Percentiles rank a stretch among this genome's conserved stretches.
Evolutionary conservation across 2,329 filamentous ascomycete species (phyloP).

Genomic region (Fusarium chlamydosporum): DNA sequence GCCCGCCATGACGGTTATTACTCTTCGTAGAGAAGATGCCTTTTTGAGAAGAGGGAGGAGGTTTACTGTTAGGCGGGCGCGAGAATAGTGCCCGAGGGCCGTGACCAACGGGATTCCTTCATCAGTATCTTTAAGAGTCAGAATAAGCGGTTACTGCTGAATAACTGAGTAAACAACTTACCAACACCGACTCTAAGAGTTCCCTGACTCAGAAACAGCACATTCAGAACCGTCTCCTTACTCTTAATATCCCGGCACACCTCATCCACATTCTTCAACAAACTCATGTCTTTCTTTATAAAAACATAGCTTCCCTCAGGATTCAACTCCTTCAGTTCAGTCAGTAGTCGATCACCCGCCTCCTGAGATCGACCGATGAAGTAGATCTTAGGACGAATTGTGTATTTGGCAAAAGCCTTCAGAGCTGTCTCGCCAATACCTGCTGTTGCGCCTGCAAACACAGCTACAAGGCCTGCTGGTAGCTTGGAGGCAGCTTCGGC

Average conservation of each 20-base stretch:
- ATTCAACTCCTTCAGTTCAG: constrained; percentile 61
- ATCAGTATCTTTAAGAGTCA: constrained; percentile 61
- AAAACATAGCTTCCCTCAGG: constrained; percentile 61
- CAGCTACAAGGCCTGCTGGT: constrained; percentile 56
- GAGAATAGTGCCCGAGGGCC: constrained; percentile 69
- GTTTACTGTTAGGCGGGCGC: constrained; percentile 69
- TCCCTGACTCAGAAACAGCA: constrained; percentile 63
- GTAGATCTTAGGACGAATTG: constrained; percentile 63
- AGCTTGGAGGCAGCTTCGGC: constrained; percentile 17
- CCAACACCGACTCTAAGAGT: constrained; percentile 48
- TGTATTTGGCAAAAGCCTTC: constrained; percentile 60
- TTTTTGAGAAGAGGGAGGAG: constrained; percentile 67
- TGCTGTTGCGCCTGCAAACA: constrained; percentile 68
- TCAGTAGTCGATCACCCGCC: constrained; percentile 56
- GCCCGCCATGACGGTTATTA: constrained; percentile 50
- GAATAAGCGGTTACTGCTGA: background rate
- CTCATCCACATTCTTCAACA: constrained; percentile 65
- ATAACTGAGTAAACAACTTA: background rate
- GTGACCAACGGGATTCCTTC: constrained; percentile 70
- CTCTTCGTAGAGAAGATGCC: constrained; percentile 37
- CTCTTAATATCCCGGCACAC: constrained; percentile 62
- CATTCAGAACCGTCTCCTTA: constrained; percentile 61
- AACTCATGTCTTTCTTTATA: constrained; percentile 63
- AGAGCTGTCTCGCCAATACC: constrained; percentile 68
- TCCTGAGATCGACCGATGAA: constrained; percentile 63